These are phyloP conservation scores for Phaeosphaeria sp. DNA, from an alignment of 2,329 filamentous ascomycete genomes.

Conservation along the genomic window DNA sequence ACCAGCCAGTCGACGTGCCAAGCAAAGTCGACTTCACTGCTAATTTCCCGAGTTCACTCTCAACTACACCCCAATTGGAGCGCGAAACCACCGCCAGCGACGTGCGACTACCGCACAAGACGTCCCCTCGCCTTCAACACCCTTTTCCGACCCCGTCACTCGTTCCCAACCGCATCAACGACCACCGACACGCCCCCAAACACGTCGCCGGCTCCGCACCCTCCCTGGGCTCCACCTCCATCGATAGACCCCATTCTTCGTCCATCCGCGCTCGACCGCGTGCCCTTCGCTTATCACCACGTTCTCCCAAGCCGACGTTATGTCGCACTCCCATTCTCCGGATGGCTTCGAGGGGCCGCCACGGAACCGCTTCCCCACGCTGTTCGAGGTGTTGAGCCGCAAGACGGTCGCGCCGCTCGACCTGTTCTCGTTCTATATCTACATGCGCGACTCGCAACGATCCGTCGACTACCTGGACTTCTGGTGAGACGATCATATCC, in stretches of 20 bases:
- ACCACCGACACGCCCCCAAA: slow-evolving; percentile 8
- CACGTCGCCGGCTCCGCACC: slow-evolving; percentile 29
- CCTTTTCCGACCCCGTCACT: slow-evolving; percentile 17
- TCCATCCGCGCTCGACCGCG: slow-evolving; percentile 17
- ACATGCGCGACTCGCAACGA: slow-evolving; percentile 98
- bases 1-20: slow-evolving; percentile 42
- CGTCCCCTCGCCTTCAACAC: slow-evolving; percentile 10
- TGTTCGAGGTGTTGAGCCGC: slow-evolving; percentile 94
- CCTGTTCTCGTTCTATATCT: slow-evolving; percentile 98
- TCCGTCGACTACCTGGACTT: slow-evolving; percentile 99
- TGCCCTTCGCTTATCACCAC: slow-evolving; percentile 23
- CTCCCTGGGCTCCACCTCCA: slow-evolving; percentile 22
- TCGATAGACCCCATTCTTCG: slow-evolving; percentile 27
- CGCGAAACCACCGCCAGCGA: slow-evolving; percentile 20
- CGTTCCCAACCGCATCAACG: slow-evolving; percentile 21
- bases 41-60: slow-evolving; percentile 43
- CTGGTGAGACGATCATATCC: slow-evolving; percentile 69
- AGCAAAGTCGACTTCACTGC: slow-evolving; percentile 38
- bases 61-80: slow-evolving; percentile 31
- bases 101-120: slow-evolving; percentile 16
- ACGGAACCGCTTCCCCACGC: slow-evolving; percentile 87
- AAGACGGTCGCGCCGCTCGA: slow-evolving; percentile 95
- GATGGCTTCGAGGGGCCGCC: slow-evolving; percentile 27
- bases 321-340: slow-evolving; percentile 29
- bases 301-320: slow-evolving; percentile 18